A percentile compares a stretch with the other conserved stretches of the same genome.
phyloP scores from a whole-genome alignment of 225 moss, liverwort and hornwort genomes.

The Physcomitrellopsis africana region DNA sequence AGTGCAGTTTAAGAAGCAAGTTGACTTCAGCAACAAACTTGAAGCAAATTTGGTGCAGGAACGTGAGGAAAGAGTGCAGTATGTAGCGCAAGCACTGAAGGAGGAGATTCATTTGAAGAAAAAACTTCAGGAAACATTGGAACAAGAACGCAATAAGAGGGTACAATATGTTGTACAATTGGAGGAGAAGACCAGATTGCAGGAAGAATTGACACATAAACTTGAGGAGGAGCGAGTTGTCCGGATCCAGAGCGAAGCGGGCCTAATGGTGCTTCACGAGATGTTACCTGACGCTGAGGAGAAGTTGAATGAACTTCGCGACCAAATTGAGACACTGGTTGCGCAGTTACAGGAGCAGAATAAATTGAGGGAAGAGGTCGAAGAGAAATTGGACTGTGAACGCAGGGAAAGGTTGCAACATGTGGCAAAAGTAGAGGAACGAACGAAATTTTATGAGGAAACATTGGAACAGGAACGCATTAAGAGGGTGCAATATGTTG shows the following conservation, averaged over 20 bases:
- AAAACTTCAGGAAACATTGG: constrained; percentile 35
- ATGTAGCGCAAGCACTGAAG: constrained; percentile 33
- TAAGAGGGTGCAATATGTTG: constrained; percentile 48
- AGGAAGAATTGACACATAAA: constrained; percentile 41
- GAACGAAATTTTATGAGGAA: constrained; percentile 32
- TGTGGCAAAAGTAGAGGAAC: constrained; percentile 31
- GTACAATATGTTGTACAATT: constrained; percentile 34
- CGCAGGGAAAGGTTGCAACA: constrained; percentile 23
- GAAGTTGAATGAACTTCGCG: constrained; percentile 53
- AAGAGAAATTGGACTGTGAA: constrained; percentile 33
- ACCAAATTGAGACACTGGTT: constrained; percentile 47
- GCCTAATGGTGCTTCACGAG: constrained; percentile 41
- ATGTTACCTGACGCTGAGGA: constrained; percentile 31
- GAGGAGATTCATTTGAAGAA: constrained; percentile 37
- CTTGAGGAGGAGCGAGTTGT: constrained; percentile 57
- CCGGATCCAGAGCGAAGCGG: constrained; percentile 51
- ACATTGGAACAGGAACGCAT: constrained; percentile 43
- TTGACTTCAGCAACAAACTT: constrained; percentile 43
- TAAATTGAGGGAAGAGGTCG: constrained; percentile 50
- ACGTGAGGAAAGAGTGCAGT: constrained; percentile 24
- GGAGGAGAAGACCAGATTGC: constrained; percentile 49
- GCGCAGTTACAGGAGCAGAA: constrained; percentile 52
- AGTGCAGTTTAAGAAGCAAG: constrained; percentile 49
- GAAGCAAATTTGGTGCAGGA: constrained; percentile 48
- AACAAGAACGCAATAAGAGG: constrained; percentile 31